Evolutionary conservation across 352 stramenopile genomes (phyloP).

Genomic region (Thalassiosira exigua): DNA sequence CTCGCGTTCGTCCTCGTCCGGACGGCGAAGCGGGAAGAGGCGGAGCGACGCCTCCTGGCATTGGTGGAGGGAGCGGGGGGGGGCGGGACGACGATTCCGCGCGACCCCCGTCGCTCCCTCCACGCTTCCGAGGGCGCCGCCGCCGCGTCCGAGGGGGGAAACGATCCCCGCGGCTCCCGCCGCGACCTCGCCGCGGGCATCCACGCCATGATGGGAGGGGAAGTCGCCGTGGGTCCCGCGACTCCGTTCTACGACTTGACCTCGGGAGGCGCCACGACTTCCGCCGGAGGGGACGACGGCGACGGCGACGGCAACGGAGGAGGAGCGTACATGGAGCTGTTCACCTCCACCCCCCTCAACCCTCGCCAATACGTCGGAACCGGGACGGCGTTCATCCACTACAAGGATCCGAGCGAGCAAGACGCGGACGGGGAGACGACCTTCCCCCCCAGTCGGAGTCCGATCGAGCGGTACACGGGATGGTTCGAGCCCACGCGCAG

Average conservation of each 20-base stretch:
- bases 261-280: neutral
- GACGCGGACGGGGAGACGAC: slow-evolving; percentile 38
- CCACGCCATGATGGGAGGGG: slow-evolving; percentile 25
- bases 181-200: slow-evolving; percentile 37
- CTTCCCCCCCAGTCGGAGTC: slow-evolving; percentile 30
- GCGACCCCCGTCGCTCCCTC: neutral
- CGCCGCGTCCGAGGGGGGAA: neutral
- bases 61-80: no score
- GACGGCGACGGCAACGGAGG: slow-evolving; percentile 8
- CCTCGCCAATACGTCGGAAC: slow-evolving; percentile 31
- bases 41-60: no score
- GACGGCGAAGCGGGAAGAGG: no score
- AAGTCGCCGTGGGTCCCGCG: slow-evolving; percentile 3
- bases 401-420: slow-evolving; percentile 48
- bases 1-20: no score
- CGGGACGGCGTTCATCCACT: slow-evolving; percentile 52
- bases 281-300: neutral
- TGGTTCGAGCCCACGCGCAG: slow-evolving; percentile 24
- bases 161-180: neutral
- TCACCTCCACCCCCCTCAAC: slow-evolving; percentile 37
- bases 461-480: slow-evolving; percentile 8
- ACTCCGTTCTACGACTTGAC: neutral
- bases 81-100: no score
- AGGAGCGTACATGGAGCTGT: slow-evolving; percentile 16
- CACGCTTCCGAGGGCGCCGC: no score